These are phyloP conservation scores for Coemansia sp. DNA, from an alignment of 192 early-diverging fungal species.

Conservation along the genomic window DNA sequence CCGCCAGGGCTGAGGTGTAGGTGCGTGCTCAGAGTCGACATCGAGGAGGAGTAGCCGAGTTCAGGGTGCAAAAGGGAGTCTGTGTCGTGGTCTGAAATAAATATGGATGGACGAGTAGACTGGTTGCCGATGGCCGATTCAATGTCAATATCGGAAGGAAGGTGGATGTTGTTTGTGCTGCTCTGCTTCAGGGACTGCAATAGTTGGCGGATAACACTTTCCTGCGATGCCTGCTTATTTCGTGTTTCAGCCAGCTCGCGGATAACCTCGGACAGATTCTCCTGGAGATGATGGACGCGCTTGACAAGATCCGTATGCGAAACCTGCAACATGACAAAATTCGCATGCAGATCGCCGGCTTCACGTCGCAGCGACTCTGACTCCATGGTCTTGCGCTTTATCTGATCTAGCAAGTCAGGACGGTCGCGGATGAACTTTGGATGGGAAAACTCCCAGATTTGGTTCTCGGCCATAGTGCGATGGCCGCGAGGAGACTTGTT, in stretches of 20 bases:
- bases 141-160: constrained; percentile 47
- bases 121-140: constrained; percentile 47
- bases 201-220: constrained; percentile 66
- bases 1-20: constrained; percentile 43
- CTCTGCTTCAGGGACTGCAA: constrained; percentile 54
- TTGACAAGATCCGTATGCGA: constrained; percentile 72
- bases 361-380: constrained; percentile 71
- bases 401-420: constrained; percentile 81
- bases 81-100: constrained; percentile 55
- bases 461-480: constrained; percentile 82
- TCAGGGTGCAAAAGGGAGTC: constrained; percentile 51
- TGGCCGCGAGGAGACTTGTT: constrained; percentile 87
- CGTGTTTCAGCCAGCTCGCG: constrained; percentile 73
- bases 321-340: constrained; percentile 75
- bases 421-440: constrained; percentile 76
- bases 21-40: constrained; percentile 44
- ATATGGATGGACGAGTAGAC: constrained; percentile 49
- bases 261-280: constrained; percentile 68
- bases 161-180: constrained; percentile 20
- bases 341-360: constrained; percentile 71
- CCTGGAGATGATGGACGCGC: constrained; percentile 71
- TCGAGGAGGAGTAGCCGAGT: constrained; percentile 45
- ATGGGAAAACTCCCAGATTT: constrained; percentile 90
- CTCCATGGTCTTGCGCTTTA: constrained; percentile 90
- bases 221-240: constrained; percentile 66